Base-by-base conservation (phyloP, 192 early-diverging fungal species). In the Coemansia erecta region DNA sequence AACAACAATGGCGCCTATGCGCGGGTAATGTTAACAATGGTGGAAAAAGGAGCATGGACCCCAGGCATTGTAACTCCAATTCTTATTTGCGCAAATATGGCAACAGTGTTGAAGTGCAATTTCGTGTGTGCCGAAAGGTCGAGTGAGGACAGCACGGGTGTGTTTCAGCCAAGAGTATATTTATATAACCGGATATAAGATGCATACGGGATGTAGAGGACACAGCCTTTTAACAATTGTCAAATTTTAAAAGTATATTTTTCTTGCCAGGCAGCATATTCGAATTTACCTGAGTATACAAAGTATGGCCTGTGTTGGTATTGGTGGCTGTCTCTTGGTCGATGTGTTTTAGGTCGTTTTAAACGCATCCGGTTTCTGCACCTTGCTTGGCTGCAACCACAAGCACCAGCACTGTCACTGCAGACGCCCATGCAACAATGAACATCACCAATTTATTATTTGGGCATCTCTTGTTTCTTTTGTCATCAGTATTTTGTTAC, bases 341-440 rank as follows among this genome's bases (percentile, higher is more conserved):
- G 7, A 31, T 31, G 7, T 31, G 14, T 49, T 49, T 47, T 47
- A 21, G 15, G 45, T 17, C 2, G 22, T 26, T 26, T 49, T 15
- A 24, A 49, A 49, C 24, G 47, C 22, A 49, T 49, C 24, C 22
- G 14, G 17, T n/a, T 46, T 24, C 24, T 21, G 10, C 22, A 14
- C 8, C 24, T 12, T 26, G 22, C 47, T 24, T 24, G 47, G 22
- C 28, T 43, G 17, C 17, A 13, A 17, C 13, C 14, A 13, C 42
- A 13, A 43, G 42, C 33, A 54, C 50, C 62, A 57, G 45, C 39
- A 26, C 47, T 64, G 24, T 56, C 66, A 60, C 50, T 64, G 69
- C 62, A 64, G n/a, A 63, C 47, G 41, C 53, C n/a, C 35, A 61
- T 71, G 69, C 69, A 71, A 60, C 69, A 64, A 61, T 71, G 62